Evolutionary conservation across 1,139 yeast species (phyloP), one percentile per base, ranked within the genome.

Genomic region (Blastobotrys serpentis): DNA sequence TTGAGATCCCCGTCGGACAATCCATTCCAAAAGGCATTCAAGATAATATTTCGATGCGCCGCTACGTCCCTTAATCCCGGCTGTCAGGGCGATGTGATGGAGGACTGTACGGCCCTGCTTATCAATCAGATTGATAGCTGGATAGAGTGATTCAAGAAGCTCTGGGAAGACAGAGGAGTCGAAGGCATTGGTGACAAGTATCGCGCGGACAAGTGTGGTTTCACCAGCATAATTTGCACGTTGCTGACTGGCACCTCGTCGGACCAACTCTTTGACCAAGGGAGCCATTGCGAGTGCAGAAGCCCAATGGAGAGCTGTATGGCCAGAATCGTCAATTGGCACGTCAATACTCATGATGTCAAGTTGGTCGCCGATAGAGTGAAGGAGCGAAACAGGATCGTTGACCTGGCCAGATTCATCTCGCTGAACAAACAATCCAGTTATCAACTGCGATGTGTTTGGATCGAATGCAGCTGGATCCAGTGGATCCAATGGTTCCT

Each of bases 291-390:
- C 98, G 68, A 94, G 76, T 0, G 97, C 88, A 26, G 98, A 84
- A 1, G 97, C 95, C 95, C 98, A 87, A 66, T 94, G 99, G 51
- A 94, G 74, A 1, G 96, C 89, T 0, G 96, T 84, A 62, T 92
- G 94, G 0, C 98, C 98, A 50, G 85, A 81, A 58, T 86, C 94
- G 66, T 94, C 99, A 43, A 94, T 87, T 1, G 96, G 82, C 36
- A 88, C 86, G 60, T 86, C 89, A 48, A 88, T 76, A 54, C 81
- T 78, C 21, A 55, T 50, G 6, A 48, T 42, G 22, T 46, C 47
- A 23, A 57, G 49, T 29, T 54, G 55, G 13, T 53, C 52, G 18
- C 37, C 16, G 25, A 47, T 52, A 43, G 48, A 34, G 14, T 16
- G 17, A 18, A 49, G 43, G 16, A 46, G 30, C 6, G 29, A n/a